Evolutionary conservation across 768 basidiomycete genomes (phyloP), one percentile per base, ranked within the genome.

Genomic region (Cyclocybe aegerita): DNA sequence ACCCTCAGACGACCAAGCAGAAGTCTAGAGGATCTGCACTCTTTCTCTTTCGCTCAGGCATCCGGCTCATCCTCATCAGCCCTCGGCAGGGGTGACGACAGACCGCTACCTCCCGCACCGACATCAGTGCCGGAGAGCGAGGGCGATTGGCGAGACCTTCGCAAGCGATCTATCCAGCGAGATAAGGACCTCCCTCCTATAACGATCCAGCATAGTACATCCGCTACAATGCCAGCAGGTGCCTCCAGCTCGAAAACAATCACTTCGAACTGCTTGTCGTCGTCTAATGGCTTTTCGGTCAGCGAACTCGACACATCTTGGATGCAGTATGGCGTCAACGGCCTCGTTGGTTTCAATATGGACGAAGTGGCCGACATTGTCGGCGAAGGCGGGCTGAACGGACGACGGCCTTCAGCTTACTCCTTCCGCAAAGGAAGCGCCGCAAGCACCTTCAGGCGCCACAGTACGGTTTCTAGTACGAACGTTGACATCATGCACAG

Each of bases 1-100:
- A 85, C 83, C 9, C 61, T 83, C n/a, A 77, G 84, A 46, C 73
- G 83, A 14, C 77, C 78, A 15, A 86, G 83, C 59, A 75, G 78
- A 55, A 85, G 82, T 58, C 65, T 83, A 56, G 82, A 85, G 49
- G 79, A 83, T 39, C 59, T 63, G 7, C 53, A 53, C 30, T 53
- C 59, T 15, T 60, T 57, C 34, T 55, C 54, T 31, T 60, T 60
- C 46, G 37, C 49, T 17, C 40, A 44, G 15, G 33, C 48, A 16
- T 44, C 55, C 31, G 48, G 44, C 14, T 48, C 43, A 7, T 29
- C 48, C 47, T 36, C 48, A 4, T 50, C 56, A 7, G 35, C 43
- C 33, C 39, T 58, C 30, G 46, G 50, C 32, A 40, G 43, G 39
- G 16, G 45, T 3, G 49, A 52, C 37, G 50, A 62, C 38, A 50